Evolutionary conservation across 805 yeast species (phyloP), one percentile per base, ranked within the genome.

Genomic region (Lipomyces yamanashiensis): DNA sequence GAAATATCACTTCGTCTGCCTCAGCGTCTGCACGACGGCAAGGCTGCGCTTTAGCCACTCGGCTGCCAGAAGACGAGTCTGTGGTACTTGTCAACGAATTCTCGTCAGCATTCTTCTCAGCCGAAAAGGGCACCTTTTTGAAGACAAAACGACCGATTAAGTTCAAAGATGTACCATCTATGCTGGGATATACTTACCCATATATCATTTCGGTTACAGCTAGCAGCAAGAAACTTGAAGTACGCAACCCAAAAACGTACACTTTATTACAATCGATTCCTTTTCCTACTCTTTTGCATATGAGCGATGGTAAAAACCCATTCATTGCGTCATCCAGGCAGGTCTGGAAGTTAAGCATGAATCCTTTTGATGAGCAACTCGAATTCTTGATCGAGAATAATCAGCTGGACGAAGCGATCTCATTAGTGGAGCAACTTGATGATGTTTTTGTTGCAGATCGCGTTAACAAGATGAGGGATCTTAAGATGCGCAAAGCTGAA

Each of bases 371-470:
- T 33, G 66, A 62, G n/a, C 82, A 79, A 62, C 67, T 81, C 9
- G 65, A 71, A 8, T 70, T 72, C 21, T 71, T 81, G 34, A 74
- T 75, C 36, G 59, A 62, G 9, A 43, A 60, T 9, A 70, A 74
- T 19, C 73, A 73, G 41, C 74, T 78, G 44, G 78, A 75, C 36
- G 82, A 81, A 62, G 84, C 86, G 0, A 82, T 84, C 17, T 71
- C 75, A 12, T 67, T 85, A 19, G 71, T 81, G 5, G 67, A 71
- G 37, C 77, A 77, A 55, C 68, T 79, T 49, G 68, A 71, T 28
- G 68, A 71, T 28, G 70, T 66, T 0, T 68, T 73, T 9, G 70
- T 74, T 37, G 69, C 69, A 6, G 73, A 74, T 7, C 75, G 77
- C 48, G 73, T 77, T 54, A 66, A 75, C 6, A 75, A 73, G 64